These are phyloP conservation scores for Coniochaeta sp. DNA, from an alignment of 2,329 filamentous ascomycete species.

Conservation along the genomic window DNA sequence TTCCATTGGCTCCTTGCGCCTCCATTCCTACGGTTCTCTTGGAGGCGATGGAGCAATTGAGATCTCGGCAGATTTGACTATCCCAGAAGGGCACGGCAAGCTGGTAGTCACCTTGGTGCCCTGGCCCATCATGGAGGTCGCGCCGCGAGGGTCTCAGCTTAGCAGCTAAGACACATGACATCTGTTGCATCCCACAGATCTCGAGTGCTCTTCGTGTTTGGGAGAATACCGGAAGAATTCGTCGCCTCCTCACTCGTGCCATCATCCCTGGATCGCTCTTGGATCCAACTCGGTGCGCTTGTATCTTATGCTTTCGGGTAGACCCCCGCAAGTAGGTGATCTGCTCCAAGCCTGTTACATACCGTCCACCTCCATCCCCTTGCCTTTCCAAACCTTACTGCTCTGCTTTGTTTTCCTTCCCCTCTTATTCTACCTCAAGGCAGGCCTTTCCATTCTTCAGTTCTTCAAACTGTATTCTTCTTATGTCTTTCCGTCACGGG, in stretches of 20 bases:
- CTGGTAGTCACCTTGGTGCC: not conserved
- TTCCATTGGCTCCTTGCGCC: not conserved
- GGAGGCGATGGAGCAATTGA: not conserved
- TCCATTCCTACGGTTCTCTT: not conserved
- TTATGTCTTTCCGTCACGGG: not conserved
- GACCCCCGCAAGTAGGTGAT: constrained; percentile 10
- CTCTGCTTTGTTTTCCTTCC: constrained; percentile 6
- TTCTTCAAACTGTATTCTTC: constrained; percentile 6
- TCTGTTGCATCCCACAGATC: not conserved
- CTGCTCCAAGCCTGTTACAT: constrained; percentile 9
- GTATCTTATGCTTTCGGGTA: constrained; percentile 12
- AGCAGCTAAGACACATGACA: not conserved
- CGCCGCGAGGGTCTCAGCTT: not conserved
- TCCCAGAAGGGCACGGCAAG: not conserved
- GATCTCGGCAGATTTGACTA: constrained; percentile 1
- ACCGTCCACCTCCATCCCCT: constrained; percentile 6
- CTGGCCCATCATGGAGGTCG: not conserved
- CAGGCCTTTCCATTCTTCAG: constrained; percentile 14
- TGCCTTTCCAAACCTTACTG: not conserved
- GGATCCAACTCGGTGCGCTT: constrained; percentile 10
- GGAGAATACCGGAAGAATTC: constrained; percentile 8
- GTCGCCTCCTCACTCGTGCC: not conserved
- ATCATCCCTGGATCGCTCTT: constrained; percentile 12
- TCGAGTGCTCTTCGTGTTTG: not conserved
- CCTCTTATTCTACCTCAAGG: constrained; percentile 13